Percentiles rank a stretch among this genome's conserved stretches.
Evolutionary conservation across 78 protist species (phyloP).

Genomic region (Dictyostelium intermedium): DNA sequence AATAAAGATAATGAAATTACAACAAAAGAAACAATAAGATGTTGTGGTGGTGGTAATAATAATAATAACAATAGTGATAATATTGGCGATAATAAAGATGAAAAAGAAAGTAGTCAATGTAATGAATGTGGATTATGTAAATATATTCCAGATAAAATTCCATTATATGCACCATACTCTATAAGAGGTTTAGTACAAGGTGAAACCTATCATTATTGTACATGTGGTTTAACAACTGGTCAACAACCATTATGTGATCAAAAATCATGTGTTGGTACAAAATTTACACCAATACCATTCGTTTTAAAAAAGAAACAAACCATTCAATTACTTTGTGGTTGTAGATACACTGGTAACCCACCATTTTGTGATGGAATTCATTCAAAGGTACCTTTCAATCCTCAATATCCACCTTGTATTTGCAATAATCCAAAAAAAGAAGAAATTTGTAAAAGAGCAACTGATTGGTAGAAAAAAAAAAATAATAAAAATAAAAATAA

Average conservation of each 20-base stretch:
- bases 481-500: not conserved
- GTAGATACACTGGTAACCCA: slow-evolving; percentile 26
- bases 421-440: slow-evolving; percentile 1
- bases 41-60: not conserved
- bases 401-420: slow-evolving; percentile 56
- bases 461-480: not conserved
- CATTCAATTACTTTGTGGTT: slow-evolving; percentile 47
- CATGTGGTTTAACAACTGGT: slow-evolving; percentile 49
- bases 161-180: slow-evolving; percentile 52
- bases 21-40: not conserved
- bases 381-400: slow-evolving; percentile 38
- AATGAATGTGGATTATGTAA: slow-evolving; percentile 44
- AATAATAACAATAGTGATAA: not conserved
- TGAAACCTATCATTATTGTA: slow-evolving; percentile 34
- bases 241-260: slow-evolving; percentile 72
- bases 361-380: slow-evolving; percentile 70
- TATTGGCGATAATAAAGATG: not conserved
- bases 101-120: slow-evolving; percentile 13
- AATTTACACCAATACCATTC: slow-evolving; percentile 31
- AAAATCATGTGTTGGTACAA: slow-evolving; percentile 24
- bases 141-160: slow-evolving; percentile 44
- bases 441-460: not conserved
- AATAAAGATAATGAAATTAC: not conserved
- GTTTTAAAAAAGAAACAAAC: slow-evolving; percentile 19
- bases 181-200: slow-evolving; percentile 21